Conservation (phyloP, 352 stramenopile genomes). For the Globisporangium paroecandrum region DNA sequence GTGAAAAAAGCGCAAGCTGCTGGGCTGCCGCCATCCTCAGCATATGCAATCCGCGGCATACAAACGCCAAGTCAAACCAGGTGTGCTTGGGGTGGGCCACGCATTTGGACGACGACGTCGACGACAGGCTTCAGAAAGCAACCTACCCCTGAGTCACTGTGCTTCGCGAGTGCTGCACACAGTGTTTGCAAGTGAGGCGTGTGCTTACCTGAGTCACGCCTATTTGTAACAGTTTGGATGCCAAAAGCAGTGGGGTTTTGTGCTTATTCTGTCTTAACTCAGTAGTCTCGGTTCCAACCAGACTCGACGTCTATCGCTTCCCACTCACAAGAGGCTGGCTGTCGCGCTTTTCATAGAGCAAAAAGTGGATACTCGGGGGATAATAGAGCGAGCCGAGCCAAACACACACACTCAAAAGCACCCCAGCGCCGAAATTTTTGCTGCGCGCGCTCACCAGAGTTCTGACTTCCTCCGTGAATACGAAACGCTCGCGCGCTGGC, state of each 20-base stretch:
- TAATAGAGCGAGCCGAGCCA: neutral
- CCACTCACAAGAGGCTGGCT: too few species aligned
- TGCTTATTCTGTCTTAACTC: neutral
- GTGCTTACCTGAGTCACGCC: neutral
- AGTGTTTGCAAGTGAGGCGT: neutral
- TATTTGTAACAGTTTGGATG: too few species aligned
- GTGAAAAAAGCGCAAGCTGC: neutral
- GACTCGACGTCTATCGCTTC: neutral
- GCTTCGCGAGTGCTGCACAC: neutral
- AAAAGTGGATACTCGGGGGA: neutral
- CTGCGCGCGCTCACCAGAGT: neutral
- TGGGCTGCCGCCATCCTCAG: neutral
- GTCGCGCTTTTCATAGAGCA: neutral
- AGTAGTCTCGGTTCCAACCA: too few species aligned
- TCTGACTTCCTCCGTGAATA: neutral
- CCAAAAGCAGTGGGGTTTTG: too few species aligned
- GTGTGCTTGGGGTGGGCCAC: neutral
- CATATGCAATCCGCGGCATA: slow-evolving; percentile 1
- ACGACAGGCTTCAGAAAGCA: slow-evolving; percentile 6
- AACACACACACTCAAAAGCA: neutral
- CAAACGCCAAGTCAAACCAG: slow-evolving; percentile 3
- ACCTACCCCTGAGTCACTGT: neutral
- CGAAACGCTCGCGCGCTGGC: neutral
- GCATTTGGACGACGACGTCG: neutral
- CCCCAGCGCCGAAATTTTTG: neutral